Evolutionary conservation across 2,329 filamentous ascomycete species (phyloP), one percentile per base, ranked within the genome.

Genomic region (Xylaria sp.): DNA sequence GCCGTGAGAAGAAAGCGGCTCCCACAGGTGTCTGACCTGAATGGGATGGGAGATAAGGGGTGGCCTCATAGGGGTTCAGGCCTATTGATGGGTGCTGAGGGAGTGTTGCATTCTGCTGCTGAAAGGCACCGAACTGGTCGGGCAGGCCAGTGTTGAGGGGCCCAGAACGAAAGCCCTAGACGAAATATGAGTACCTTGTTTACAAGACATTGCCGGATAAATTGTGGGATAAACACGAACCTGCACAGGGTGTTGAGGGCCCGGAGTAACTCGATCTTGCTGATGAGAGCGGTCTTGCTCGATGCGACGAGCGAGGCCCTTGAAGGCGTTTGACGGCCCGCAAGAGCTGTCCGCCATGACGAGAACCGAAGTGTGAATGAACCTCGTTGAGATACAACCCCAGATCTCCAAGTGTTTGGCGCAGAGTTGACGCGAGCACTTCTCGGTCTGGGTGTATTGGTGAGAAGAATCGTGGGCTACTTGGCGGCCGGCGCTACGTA

Each of bases 271-370:
- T 61, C 91, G 89, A 80, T 94, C 92, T 79, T 93, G 92, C 77
- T 94, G 91, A 58, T 92, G 83, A 10, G 90, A 90, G 64, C 90
- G 85, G 78, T 94, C 91, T 71, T 88, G 85, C 58, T 90, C 85
- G 12, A 88, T 83, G 79, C 94, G 91, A 75, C 91, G 90, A 75
- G 91, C 87, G 78, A 94, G 89, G 76, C 87, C 90, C 80, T 93
- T 92, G 62, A 93, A 86, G 71, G 91, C 86, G 80, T 92, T 94
- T 13, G 92, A 92, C 20, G 92, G 91, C 68, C 92, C 91, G 78
- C 92, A 94, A 65, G 92, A 71, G 61, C 75, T 76, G 68, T 83
- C 80, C 10, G 80, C 76, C 82, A 84, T 84, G 46, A 48, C 77
- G 75, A 68, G 58, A 41, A 36, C 56, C 48, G 43, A 18, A 10